These are phyloP conservation scores for Kwoniella europaea DNA, from an alignment of 768 basidiomycete species.

Conservation along the genomic window DNA sequence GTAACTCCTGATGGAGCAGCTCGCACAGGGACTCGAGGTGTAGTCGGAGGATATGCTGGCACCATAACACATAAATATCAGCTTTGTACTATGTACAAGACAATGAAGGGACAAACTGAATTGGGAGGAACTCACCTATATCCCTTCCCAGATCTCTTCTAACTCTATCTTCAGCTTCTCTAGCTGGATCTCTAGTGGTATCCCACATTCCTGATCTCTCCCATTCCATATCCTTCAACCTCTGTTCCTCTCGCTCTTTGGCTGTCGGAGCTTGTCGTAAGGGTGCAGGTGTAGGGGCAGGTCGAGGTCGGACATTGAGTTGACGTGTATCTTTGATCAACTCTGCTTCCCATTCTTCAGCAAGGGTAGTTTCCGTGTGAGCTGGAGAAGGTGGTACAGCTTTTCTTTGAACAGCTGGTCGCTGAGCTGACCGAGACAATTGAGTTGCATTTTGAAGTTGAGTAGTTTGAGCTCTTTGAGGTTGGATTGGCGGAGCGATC, in stretches of 20 bases:
- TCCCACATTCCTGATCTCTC: conserved; percentile 44
- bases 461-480: conserved; percentile 2
- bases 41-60: conserved; percentile 44
- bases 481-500: background rate
- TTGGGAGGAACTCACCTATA: conserved; percentile 33
- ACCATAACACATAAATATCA: conserved; percentile 9
- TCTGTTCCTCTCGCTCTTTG: conserved; percentile 20
- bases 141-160: conserved; percentile 37
- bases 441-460: background rate
- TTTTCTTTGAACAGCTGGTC: background rate
- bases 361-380: conserved; percentile 27
- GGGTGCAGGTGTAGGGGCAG: background rate
- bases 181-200: conserved; percentile 19
- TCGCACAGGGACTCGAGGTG: conserved; percentile 41
- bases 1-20: conserved; percentile 89
- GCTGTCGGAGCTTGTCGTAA: background rate
- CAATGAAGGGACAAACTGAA: background rate
- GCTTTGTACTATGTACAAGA: background rate
- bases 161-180: conserved; percentile 39
- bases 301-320: background rate
- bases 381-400: conserved; percentile 25
- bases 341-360: conserved; percentile 45
- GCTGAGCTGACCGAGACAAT: background rate
- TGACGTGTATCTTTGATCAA: conserved; percentile 18
- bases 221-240: conserved; percentile 39